Evolutionary conservation across 164 flowering plant genomes (phyloP), one percentile per base, ranked within the genome.

Genomic region (Litsea cubeba): DNA sequence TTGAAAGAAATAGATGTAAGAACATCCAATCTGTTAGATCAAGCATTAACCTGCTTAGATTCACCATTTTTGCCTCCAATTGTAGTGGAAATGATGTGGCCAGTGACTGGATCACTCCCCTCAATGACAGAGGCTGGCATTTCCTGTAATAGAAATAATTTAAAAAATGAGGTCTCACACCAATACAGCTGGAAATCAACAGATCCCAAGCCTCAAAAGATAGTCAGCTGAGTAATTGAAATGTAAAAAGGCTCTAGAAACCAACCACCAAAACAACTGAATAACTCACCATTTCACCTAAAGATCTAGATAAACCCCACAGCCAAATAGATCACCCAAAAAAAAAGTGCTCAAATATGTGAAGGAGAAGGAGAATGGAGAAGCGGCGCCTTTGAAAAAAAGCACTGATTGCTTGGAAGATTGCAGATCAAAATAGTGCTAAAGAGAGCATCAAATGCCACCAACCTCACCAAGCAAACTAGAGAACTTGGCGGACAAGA

Each of bases 11-110:
- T 12, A 49, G 3, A 11, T 14, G 32, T 7, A 71, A 65, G 51
- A 66, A 6, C 22, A 62, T 12, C 30, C 32, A 18, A 69, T 30
- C 18, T 12, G 8, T 35, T 69, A 60, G 63, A 49, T 65, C 25
- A 4, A 69, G 72, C 28, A 46, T 83, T 62, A 5, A 91, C 98
- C 89, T 73, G 86, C 81, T 93, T 93, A n/a, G 94, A 88, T 83
- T 91, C 93, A 30, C 95, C 97, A 87, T 93, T 91, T 83, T 89
- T 91, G 74, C 98, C 98, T 18, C 97, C 98, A 80, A 91, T 88
- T 0, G 98, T 91, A 49, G 97, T 93, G 35, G 98, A 90, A 71
- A 93, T 93, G 50, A 93, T 90, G 81, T 93, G 98, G 50, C 98
- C 98, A 65, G 94, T 87, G 35, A 88, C 93, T 20, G 87, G 86